phyloP scores from a whole-genome alignment of 23 red algal genomes.

The Gracilaria gracilis region DNA sequence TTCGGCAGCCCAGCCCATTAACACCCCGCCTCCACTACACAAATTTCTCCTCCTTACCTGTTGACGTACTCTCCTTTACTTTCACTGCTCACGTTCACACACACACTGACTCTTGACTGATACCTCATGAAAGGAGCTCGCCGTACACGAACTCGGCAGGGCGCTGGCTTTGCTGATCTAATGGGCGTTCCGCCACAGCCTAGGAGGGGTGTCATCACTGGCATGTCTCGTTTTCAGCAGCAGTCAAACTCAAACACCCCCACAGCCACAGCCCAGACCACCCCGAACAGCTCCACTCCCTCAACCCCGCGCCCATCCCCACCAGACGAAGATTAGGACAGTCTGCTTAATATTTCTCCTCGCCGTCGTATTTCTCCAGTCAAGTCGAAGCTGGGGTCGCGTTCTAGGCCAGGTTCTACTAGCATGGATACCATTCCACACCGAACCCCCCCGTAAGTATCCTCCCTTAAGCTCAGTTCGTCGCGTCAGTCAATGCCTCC shows the following conservation, averaged over 20 bases:
- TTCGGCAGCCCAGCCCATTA: neutral
- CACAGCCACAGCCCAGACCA: conserved; percentile 1
- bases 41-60: neutral
- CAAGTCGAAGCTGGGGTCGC: conserved; percentile 23
- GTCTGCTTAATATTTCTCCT: conserved; percentile 38
- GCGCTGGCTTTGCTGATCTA: conserved; percentile 55
- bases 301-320: conserved; percentile 33
- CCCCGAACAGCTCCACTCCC: conserved; percentile 35
- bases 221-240: conserved; percentile 29
- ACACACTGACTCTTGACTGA: conserved; percentile 7
- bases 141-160: conserved; percentile 36
- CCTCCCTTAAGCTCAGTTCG: neutral
- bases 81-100: neutral
- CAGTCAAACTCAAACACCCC: conserved; percentile 10
- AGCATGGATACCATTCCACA: neutral
- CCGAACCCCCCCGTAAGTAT: neutral
- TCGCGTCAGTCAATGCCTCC: neutral
- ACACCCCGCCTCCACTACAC: neutral
- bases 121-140: conserved; percentile 67
- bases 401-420: conserved; percentile 15
- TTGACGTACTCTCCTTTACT: neutral
- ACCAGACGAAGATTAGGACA: conserved; percentile 46
- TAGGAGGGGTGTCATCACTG: conserved; percentile 46
- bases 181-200: conserved; percentile 25
- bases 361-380: conserved; percentile 44